Conservation (phyloP, 306 rosid species). For the Dalbergia cultrata region DNA sequence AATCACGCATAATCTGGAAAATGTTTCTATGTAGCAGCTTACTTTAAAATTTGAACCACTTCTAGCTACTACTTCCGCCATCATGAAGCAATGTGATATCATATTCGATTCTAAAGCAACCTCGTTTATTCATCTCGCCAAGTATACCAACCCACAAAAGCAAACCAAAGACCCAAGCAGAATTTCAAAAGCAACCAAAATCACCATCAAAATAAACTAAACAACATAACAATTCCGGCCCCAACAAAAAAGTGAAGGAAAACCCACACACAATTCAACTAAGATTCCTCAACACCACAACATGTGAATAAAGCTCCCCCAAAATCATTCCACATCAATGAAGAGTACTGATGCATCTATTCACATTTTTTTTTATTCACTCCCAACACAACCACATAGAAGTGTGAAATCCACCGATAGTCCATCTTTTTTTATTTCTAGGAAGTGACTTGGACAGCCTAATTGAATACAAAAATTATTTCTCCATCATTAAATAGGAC, state of each 20-base stretch:
- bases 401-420: too few relatives aligned
- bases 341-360: not conserved
- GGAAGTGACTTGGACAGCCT: too few relatives aligned
- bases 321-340: constrained; percentile 43
- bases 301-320: constrained; percentile 65
- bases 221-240: constrained; percentile 31
- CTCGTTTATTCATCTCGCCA: constrained; percentile 21
- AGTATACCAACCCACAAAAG: constrained; percentile 46
- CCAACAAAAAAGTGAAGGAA: constrained; percentile 51
- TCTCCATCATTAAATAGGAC: too few relatives aligned
- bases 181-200: constrained; percentile 52
- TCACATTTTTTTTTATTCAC: too few relatives aligned
- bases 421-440: too few relatives aligned
- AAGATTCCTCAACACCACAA: constrained; percentile 65
- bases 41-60: too few relatives aligned
- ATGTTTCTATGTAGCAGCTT: too few relatives aligned
- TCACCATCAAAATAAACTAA: constrained; percentile 4
- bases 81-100: constrained; percentile 14
- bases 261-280: constrained; percentile 63
- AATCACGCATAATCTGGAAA: not conserved
- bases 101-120: constrained; percentile 44
- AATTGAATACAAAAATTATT: too few relatives aligned
- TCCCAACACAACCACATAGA: too few relatives aligned
- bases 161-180: constrained; percentile 50
- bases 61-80: too few relatives aligned